phyloP scores from a whole-genome alignment of 208 protist genomes.

The Trypanosoma caninum region DNA sequence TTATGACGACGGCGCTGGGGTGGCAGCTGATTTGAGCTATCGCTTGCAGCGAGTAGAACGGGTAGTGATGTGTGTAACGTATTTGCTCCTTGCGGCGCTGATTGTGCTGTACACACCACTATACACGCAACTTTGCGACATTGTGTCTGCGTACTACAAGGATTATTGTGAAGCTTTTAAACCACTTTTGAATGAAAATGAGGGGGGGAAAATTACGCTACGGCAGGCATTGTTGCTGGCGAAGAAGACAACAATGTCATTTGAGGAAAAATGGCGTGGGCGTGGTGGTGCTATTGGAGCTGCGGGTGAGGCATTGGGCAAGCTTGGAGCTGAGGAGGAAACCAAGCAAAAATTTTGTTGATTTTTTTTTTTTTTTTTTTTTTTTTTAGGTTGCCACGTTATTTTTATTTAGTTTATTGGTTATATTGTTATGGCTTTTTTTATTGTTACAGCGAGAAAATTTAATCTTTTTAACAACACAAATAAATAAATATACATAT shows the following conservation, averaged over 20 bases:
- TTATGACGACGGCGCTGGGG: conserved; percentile 33
- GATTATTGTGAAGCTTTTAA: conserved; percentile 37
- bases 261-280: conserved; percentile 48
- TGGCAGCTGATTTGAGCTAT: conserved; percentile 37
- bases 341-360: neutral
- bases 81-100: conserved; percentile 26
- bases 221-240: conserved; percentile 43
- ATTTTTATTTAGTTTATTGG: too few relatives aligned
- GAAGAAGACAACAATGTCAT: conserved; percentile 61
- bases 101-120: conserved; percentile 50
- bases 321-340: conserved; percentile 4
- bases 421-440: too few relatives aligned
- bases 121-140: conserved; percentile 18
- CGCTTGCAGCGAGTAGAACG: conserved; percentile 29
- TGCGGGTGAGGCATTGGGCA: conserved; percentile 23
- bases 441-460: too few relatives aligned
- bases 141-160: conserved; percentile 32
- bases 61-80: conserved; percentile 27
- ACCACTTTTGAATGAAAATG: conserved; percentile 32
- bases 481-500: too few relatives aligned
- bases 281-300: conserved; percentile 32
- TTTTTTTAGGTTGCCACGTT: too few relatives aligned
- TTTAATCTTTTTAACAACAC: too few relatives aligned
- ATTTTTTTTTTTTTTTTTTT: too few relatives aligned
- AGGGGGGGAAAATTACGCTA: conserved; percentile 30